A percentile compares a stretch with the other conserved stretches of the same genome.
Evolutionary conservation across 805 yeast species (phyloP).

Genomic region (Metschnikowia proteae): DNA sequence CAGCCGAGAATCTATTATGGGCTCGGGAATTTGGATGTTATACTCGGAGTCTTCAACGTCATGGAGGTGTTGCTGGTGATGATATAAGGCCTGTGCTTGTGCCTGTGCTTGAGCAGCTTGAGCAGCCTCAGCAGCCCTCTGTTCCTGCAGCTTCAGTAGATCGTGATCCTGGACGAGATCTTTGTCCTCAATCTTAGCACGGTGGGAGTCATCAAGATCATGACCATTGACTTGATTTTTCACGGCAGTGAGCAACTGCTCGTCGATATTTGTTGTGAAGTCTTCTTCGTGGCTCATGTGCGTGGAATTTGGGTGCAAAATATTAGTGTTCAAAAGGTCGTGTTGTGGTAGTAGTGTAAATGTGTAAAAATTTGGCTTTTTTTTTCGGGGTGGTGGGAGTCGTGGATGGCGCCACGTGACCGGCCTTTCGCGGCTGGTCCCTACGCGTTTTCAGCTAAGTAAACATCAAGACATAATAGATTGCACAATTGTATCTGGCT

Average conservation of each 20-base stretch:
- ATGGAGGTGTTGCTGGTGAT: slow-evolving; percentile 20
- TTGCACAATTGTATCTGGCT: background rate
- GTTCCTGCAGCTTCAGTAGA: slow-evolving; percentile 14
- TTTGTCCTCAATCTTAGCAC: slow-evolving; percentile 31
- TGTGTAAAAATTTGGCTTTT: slow-evolving; percentile 15
- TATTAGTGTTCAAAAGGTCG: slow-evolving; percentile 17
- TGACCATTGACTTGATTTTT: slow-evolving; percentile 24
- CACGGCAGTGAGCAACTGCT: slow-evolving; percentile 38
- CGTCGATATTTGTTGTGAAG: slow-evolving; percentile 37
- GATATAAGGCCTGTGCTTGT: slow-evolving; percentile 20
- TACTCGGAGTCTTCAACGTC: slow-evolving; percentile 33
- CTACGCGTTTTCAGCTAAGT: background rate
- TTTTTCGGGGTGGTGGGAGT: slow-evolving; percentile 4
- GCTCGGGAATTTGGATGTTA: slow-evolving; percentile 46
- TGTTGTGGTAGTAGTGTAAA: slow-evolving; percentile 24
- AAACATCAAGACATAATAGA: too few relatives aligned
- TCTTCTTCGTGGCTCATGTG: slow-evolving; percentile 27
- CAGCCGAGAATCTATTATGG: slow-evolving; percentile 40
- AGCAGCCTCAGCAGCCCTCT: slow-evolving; percentile 16
- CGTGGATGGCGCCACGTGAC: slow-evolving; percentile 4
- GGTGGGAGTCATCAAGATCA: slow-evolving; percentile 26
- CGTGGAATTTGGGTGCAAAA: slow-evolving; percentile 15
- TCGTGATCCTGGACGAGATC: slow-evolving; percentile 13
- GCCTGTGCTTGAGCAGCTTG: slow-evolving; percentile 13
- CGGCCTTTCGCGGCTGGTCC: background rate